These are phyloP conservation scores for Myriangium duriaei DNA, from an alignment of 2,329 filamentous ascomycete genomes.

Conservation along the genomic window DNA sequence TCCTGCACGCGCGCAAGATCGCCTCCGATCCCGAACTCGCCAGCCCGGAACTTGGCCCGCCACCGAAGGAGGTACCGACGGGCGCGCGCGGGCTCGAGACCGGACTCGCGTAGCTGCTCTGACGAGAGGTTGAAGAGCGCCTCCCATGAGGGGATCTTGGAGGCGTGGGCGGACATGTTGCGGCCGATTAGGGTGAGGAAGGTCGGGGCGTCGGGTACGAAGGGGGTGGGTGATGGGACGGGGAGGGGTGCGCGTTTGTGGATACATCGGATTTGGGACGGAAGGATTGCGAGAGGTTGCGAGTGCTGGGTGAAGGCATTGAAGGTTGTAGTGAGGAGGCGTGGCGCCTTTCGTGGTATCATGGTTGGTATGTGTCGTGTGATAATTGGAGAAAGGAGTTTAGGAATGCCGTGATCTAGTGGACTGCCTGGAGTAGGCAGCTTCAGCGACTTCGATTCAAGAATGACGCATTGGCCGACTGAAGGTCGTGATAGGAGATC, in stretches of 20 bases:
- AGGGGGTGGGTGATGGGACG: constrained; percentile 65
- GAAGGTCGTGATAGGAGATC: too few species aligned
- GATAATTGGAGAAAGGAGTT: not conserved
- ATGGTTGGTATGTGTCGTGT: not conserved
- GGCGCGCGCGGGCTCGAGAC: constrained; percentile 72
- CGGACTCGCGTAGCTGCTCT: constrained; percentile 64
- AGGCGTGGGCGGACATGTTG: constrained; percentile 64
- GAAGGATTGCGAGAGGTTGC: constrained; percentile 4
- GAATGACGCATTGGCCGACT: not conserved
- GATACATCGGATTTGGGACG: constrained; percentile 19
- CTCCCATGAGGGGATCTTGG: constrained; percentile 85
- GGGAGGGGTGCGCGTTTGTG: constrained; percentile 29
- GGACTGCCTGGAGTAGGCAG: too few species aligned
- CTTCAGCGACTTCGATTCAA: too few species aligned
- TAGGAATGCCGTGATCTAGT: too few species aligned
- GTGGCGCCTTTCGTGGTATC: constrained; percentile 9
- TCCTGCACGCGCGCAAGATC: constrained; percentile 63
- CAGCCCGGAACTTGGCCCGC: constrained; percentile 72
- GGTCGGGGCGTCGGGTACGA: constrained; percentile 71
- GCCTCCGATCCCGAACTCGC: constrained; percentile 67
- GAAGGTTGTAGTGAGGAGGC: constrained; percentile 12
- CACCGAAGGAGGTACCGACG: constrained; percentile 77
- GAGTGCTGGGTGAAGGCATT: constrained; percentile 4
- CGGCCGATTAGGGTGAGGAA: constrained; percentile 90
- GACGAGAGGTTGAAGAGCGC: constrained; percentile 74